Evolutionary conservation across 805 yeast species (phyloP), one percentile per base, ranked within the genome.

Genomic region (Lachancea fermentati): DNA sequence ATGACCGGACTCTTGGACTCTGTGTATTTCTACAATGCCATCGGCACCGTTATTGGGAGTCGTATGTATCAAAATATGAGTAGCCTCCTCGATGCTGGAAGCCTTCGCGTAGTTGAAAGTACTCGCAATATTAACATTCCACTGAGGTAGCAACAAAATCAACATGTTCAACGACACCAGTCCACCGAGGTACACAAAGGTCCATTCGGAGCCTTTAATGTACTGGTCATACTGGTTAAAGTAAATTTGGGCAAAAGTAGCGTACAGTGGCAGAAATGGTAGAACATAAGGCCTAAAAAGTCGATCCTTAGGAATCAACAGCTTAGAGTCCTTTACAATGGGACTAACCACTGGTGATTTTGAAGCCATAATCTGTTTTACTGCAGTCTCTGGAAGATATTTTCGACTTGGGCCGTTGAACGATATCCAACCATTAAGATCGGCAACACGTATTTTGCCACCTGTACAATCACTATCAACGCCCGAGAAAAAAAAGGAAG

Each of bases 151-250:
- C 60, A 91, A 75, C 81, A 88, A 74, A 43, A 91, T 68, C 58
- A 91, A 68, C 32, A 80, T 67, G 58, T 91, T 94, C 43, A 83
- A 45, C 2, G 96, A 78, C 28, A 82, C 61, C 37, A 89, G 70
- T 4, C 88, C 62, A 45, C 94, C 82, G 17, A 87, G 68, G 55
- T 78, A 89, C 28, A 91, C 93, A 61, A 85, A 86, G 0, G 97
- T 93, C 97, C 98, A 93, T 66, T 91, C 98, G 34, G 82, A 74
- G 18, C 96, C 96, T 33, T 75, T 83, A 55, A 91, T 83, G 58
- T 85, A 85, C 43, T 65, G 69, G 43, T 91, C 97, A 62, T 91
- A 91, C 42, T 80, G 76, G 45, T 67, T 65, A 44, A 62, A 54
- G 60, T 85, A 91, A 30, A 85, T 60, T 53, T 83, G 78, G 39